Evolutionary conservation across 108 stramenopile species (phyloP), one percentile per base, ranked within the genome.

Genomic region (Skeletonema potamos): DNA sequence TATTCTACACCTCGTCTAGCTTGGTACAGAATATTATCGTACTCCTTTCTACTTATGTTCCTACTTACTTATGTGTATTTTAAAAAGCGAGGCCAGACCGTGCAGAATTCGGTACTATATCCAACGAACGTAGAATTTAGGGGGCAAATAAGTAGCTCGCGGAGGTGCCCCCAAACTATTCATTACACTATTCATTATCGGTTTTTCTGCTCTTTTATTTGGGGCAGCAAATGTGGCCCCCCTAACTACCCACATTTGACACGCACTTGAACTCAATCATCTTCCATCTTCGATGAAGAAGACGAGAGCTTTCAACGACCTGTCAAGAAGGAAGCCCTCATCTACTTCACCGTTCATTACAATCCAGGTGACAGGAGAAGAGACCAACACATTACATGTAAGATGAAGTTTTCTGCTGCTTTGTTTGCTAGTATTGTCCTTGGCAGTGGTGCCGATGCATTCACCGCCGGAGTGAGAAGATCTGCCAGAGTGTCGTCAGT

Each of bases 391-490:
- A 9, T 51, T 7, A 0, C 48, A 6, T 34, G 34, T 6, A 70
- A 62, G 20, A 74, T 74, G 74, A 74, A 74, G 46, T 62, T 74
- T 41, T 66, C 44, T 20, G 39, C 58, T 51, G 66, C 74, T 26
- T 61, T 74, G 27, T 62, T 74, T 33, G 66, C 74, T 33, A 67
- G 59, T 66, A 34, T 74, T 59, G 66, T 62, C 48, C 44, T 71
- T 29, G 70, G 59, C 70, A 71, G 70, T 71, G 74, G 74, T 28
- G 48, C 48, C 22, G 74, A 67, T 54, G 65, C 66, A 8, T 67
- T 74, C 58, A 67, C 58, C 33, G 24, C 66, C 32, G 63, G 39
- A 22, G 36, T 62, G 27, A 36, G 37, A 29, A 66, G 59, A 54
- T 62, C 74, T 39, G 54, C 74, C 26, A 66, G 65, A 27, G 66